Conservation (phyloP, 176 grass and related monocot species). For the Triticum timopheevii region DNA sequence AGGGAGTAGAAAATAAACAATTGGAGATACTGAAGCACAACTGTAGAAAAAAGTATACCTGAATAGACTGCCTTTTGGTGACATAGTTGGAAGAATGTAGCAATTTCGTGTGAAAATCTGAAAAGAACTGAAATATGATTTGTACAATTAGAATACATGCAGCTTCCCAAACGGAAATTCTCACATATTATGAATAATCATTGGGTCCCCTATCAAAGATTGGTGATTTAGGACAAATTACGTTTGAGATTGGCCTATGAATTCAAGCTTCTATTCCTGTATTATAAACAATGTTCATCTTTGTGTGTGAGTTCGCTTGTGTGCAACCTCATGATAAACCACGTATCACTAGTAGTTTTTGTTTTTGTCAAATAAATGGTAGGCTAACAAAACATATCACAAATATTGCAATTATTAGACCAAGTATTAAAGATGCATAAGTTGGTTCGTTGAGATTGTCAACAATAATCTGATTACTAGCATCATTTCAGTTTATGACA, state of each 20-base stretch:
- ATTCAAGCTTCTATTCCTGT: not conserved
- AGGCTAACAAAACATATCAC: not conserved
- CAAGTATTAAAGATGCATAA: not conserved
- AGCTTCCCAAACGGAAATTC: not conserved
- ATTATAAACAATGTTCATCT: not conserved
- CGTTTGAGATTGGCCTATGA: not conserved
- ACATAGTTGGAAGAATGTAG: constrained; percentile 53
- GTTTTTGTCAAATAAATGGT: not conserved
- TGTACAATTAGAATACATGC: not conserved
- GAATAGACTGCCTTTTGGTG: constrained; percentile 49
- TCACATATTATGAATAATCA: not conserved
- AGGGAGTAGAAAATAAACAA: not conserved
- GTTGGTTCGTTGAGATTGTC: not conserved
- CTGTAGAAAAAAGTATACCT: not conserved
- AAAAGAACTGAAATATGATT: constrained; percentile 47
- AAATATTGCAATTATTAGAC: not conserved
- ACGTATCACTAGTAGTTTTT: not conserved
- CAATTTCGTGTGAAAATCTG: constrained; percentile 55
- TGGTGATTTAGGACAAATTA: not conserved
- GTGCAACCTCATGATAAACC: not conserved
- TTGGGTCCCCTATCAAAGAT: not conserved
- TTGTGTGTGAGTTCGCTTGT: not conserved
- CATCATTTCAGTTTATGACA: not conserved
- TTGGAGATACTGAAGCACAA: not conserved
- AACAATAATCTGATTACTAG: not conserved